Evolutionary conservation across 2,329 filamentous ascomycete species (phyloP), one percentile per base, ranked within the genome.

Genomic region (Exophiala xenobiotica): DNA sequence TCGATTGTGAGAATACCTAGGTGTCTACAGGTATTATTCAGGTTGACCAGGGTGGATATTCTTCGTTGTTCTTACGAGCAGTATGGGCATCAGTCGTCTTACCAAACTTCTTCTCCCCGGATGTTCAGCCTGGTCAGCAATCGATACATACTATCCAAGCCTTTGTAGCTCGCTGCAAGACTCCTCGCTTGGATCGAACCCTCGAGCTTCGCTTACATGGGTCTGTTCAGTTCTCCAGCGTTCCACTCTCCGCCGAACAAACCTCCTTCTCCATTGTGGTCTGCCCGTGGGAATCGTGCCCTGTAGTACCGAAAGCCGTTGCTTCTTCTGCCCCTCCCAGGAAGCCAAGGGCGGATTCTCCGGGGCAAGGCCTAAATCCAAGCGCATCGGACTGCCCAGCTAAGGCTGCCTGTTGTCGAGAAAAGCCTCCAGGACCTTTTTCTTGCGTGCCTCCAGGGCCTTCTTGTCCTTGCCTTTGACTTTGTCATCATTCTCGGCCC

Each of bases 391-490:
- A n/a, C 38, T 22, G 19, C 38, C 22, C n/a, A 22, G n/a, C 38
- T 40, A 40, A 9, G 39, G 39, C 16, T 52, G 43, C 24, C 45
- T 51, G 11, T 37, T 41, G 19, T 53, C 29, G 22, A 63, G 48
- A 51, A 63, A 59, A 8, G 53, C 49, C 27, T 61, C 59, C 14
- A 63, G 41, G 12, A 58, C 47, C 18, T 49, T 50, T 19, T 49
- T 49, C 44, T 61, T 61, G 5, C 59, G 51, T 5, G 43, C 41
- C 8, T 57, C 49, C 19, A 59, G 45, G 6, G 49, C 46, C 48
- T 57, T 62, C 46, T 55, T 62, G 23, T 63, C 59, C 38, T 54
- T 59, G 14, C 47, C 51, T 33, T 60, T 60, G 11, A 51, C 9
- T 16, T 22, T 46, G n/a, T 37, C 24, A 22, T 55, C 52, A n/a